Evolutionary conservation across 371 early-diverging fungal species (phyloP), one percentile per base, ranked within the genome.

Genomic region (Haplosporangium sp.): DNA sequence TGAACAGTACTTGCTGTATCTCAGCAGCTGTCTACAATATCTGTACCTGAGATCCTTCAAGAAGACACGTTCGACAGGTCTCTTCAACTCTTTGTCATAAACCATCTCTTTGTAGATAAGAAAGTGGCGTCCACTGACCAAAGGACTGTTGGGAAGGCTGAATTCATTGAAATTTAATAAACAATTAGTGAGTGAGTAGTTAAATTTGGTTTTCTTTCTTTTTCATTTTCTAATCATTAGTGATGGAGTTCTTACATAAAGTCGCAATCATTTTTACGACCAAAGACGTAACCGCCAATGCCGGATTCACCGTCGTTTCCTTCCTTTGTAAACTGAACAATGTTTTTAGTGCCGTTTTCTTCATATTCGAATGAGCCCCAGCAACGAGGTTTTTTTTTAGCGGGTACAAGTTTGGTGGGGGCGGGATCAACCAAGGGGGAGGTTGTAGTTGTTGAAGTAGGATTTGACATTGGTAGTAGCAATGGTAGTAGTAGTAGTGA

Each of bases 51-150:
- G 63, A 61, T 68, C 71, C 61, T 77, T 84, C 63, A 84, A 57
- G 65, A 65, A 74, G 58, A 75, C 72, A 19, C 74, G 69, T 35
- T 61, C 68, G 47, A 67, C 61, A 8, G 71, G 35, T 37, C 61
- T 57, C 57, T 35, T 64, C 56, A 59, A 65, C 56, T 52, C 67
- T 34, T 15, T 62, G 58, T 61, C 65, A 37, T 34, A 59, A 39
- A 65, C 76, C 65, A 71, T 75, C 67, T 87, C 87, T 85, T 86
- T 87, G 83, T 91, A 94, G 20, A 95, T 90, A 8, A 92, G 78
- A 75, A 94, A 94, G 77, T 95, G 95, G 2, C 88, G 85, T 70
- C 93, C 92, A 69, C 93, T 92, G 50, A 94, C 88, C 34, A 86
- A 86, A 10, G 71, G 70, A 63, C 85, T 76, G n/a, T 72, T 59